Conservation (phyloP, 2,329 filamentous ascomycete species). For the Whalleya microplaca region DNA sequence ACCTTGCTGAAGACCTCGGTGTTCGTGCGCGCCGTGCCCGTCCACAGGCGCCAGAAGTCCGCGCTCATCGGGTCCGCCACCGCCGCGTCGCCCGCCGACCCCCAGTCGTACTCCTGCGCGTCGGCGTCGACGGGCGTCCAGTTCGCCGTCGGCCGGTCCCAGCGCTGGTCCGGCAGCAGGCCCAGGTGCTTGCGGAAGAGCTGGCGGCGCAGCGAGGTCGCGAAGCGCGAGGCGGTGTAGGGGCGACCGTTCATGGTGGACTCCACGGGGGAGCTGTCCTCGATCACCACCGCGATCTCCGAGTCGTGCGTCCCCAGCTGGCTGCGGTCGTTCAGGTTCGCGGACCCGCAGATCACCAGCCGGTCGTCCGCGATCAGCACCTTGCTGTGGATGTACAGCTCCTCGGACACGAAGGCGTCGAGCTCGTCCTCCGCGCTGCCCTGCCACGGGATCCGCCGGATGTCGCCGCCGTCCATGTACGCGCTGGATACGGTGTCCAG, state of each 20-base stretch:
- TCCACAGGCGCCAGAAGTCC: slow-evolving; percentile 74
- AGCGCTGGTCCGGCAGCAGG: slow-evolving; percentile 73
- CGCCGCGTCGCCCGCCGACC: slow-evolving; percentile 65
- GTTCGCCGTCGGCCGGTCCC: slow-evolving; percentile 71
- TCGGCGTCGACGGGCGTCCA: slow-evolving; percentile 73
- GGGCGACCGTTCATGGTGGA: slow-evolving; percentile 74
- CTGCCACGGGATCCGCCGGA: slow-evolving; percentile 61
- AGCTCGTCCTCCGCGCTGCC: slow-evolving; percentile 60
- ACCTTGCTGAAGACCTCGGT: slow-evolving; percentile 80
- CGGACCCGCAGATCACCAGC: slow-evolving; percentile 81
- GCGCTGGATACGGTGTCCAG: slow-evolving; percentile 79
- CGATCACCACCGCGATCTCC: slow-evolving; percentile 87
- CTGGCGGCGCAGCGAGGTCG: slow-evolving; percentile 78
- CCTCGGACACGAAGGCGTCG: slow-evolving; percentile 64
- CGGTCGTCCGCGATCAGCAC: slow-evolving; percentile 87
- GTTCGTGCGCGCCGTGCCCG: slow-evolving; percentile 71
- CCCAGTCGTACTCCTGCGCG: slow-evolving; percentile 76
- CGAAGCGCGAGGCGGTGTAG: slow-evolving; percentile 75
- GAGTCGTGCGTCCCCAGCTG: slow-evolving; percentile 85
- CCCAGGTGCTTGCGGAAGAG: slow-evolving; percentile 93
- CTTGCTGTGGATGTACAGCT: slow-evolving; percentile 82
- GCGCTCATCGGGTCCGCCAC: slow-evolving; percentile 75
- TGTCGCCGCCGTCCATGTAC: slow-evolving; percentile 81
- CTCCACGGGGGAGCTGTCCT: slow-evolving; percentile 73
- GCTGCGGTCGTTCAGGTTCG: slow-evolving; percentile 89